These are phyloP conservation scores for Wickerhamomyces strasburgensis DNA, from an alignment of 805 yeast genomes.

Conservation along the genomic window DNA sequence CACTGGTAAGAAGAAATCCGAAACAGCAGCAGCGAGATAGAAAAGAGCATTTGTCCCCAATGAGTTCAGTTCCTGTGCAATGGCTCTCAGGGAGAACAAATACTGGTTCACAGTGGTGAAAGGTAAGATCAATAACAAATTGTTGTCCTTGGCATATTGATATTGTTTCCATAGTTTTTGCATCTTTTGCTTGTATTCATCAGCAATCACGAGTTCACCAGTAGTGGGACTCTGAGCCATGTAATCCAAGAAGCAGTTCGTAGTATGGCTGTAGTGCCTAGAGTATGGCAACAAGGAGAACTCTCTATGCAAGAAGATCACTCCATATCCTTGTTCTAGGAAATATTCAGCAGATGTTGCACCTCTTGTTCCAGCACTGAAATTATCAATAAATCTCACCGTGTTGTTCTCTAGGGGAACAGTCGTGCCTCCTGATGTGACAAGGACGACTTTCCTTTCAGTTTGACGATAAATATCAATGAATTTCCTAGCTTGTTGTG, in stretches of 20 bases:
- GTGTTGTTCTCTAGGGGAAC: slow-evolving; percentile 97
- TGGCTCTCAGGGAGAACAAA: slow-evolving; percentile 69
- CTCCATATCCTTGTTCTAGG: slow-evolving; percentile 81
- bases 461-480: slow-evolving; percentile 45
- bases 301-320: slow-evolving; percentile 87
- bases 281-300: slow-evolving; percentile 89
- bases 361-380: slow-evolving; percentile 97
- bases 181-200: slow-evolving; percentile 58
- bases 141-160: slow-evolving; percentile 30
- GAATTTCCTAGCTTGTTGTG: slow-evolving; percentile 53
- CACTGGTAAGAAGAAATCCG: slow-evolving; percentile 89
- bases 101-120: slow-evolving; percentile 95
- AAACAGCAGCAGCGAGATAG: slow-evolving; percentile 95
- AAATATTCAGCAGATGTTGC: slow-evolving; percentile 94
- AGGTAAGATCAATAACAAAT: slow-evolving; percentile 55
- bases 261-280: slow-evolving; percentile 81
- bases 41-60: slow-evolving; percentile 61
- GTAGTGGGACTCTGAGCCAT: slow-evolving; percentile 44
- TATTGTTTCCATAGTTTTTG: slow-evolving; percentile 52
- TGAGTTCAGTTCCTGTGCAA: slow-evolving; percentile 55
- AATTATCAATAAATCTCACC: slow-evolving; percentile 93
- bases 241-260: slow-evolving; percentile 81
- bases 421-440: slow-evolving; percentile 96
- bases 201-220: slow-evolving; percentile 56
- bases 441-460: slow-evolving; percentile 60